A percentile compares a stretch with the other conserved stretches of the same genome.
These are phyloP conservation scores for Chaetomiaceae sp. DNA, from an alignment of 2,329 filamentous ascomycete species.

Conservation along the genomic window DNA sequence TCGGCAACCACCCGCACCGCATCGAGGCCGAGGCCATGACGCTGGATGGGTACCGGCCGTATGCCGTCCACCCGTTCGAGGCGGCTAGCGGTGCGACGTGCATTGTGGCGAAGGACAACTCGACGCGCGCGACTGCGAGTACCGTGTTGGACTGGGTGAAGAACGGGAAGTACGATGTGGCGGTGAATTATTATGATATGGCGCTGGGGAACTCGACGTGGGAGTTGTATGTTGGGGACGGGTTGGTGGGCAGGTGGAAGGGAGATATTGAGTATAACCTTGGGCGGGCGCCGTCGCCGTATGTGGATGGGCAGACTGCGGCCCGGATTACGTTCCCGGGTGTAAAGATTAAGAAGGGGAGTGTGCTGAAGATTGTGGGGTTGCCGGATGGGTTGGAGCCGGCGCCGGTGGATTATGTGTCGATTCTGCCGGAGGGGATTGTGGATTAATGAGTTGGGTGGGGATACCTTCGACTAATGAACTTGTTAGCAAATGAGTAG, in stretches of 20 bases:
- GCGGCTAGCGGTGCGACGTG: constrained; percentile 51
- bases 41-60: constrained; percentile 51
- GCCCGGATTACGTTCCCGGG: constrained; percentile 54
- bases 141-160: constrained; percentile 41
- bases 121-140: constrained; percentile 44
- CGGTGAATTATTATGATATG: constrained; percentile 58
- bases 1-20: constrained; percentile 58
- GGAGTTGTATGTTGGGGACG: constrained; percentile 52
- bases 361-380: constrained; percentile 51
- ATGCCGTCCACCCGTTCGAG: constrained; percentile 53
- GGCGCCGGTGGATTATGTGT: constrained; percentile 64
- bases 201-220: constrained; percentile 63
- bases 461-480: neutral
- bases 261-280: constrained; percentile 56
- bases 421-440: constrained; percentile 53
- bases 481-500: too few species aligned
- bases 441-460: constrained; percentile 41
- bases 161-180: constrained; percentile 56
- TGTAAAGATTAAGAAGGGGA: constrained; percentile 46
- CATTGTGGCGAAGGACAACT: constrained; percentile 52
- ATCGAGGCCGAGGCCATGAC: constrained; percentile 65
- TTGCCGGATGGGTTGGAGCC: constrained; percentile 55
- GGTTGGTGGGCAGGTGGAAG: constrained; percentile 51
- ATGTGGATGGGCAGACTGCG: constrained; percentile 61
- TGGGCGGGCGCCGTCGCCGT: constrained; percentile 53